Percentiles rank a stretch among this genome's conserved stretches.
Evolutionary conservation across 208 protist genomes (phyloP).

Genomic region (Trypanosoma vivax): DNA sequence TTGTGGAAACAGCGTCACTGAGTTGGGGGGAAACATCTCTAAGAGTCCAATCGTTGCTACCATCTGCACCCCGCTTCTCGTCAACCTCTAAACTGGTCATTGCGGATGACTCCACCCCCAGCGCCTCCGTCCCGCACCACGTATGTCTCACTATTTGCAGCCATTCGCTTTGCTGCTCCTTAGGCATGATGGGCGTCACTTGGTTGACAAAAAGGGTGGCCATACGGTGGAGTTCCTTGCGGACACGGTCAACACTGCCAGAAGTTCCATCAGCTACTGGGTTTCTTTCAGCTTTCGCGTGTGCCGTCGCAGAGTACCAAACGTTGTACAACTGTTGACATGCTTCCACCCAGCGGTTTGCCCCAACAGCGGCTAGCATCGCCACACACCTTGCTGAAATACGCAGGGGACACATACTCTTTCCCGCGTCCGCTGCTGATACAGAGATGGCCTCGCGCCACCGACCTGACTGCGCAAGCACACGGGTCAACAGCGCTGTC

Average conservation of each 20-base stretch:
- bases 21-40: not conserved
- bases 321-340: slow-evolving; percentile 2
- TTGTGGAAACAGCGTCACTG: not conserved
- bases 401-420: not conserved
- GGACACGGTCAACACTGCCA: not conserved
- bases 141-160: too few relatives aligned
- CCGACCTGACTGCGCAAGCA: slow-evolving; percentile 3
- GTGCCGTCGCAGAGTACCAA: not conserved
- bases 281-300: too few relatives aligned
- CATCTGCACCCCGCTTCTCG: not conserved
- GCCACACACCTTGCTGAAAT: slow-evolving; percentile 9
- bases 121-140: too few relatives aligned
- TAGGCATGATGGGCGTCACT: too few relatives aligned
- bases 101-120: too few relatives aligned
- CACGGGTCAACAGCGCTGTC: slow-evolving; percentile 6
- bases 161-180: too few relatives aligned
- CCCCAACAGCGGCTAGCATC: slow-evolving; percentile 4
- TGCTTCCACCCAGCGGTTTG: slow-evolving; percentile 2
- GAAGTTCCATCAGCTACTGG: too few relatives aligned
- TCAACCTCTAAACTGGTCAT: too few relatives aligned
- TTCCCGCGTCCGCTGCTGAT: not conserved
- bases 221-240: too few relatives aligned
- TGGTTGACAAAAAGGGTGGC: too few relatives aligned
- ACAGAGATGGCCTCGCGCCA: slow-evolving; percentile 11
- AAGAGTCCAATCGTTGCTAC: not conserved